phyloP scores from a whole-genome alignment of 2,329 filamentous ascomycete species.

The Xylaria sp. region DNA sequence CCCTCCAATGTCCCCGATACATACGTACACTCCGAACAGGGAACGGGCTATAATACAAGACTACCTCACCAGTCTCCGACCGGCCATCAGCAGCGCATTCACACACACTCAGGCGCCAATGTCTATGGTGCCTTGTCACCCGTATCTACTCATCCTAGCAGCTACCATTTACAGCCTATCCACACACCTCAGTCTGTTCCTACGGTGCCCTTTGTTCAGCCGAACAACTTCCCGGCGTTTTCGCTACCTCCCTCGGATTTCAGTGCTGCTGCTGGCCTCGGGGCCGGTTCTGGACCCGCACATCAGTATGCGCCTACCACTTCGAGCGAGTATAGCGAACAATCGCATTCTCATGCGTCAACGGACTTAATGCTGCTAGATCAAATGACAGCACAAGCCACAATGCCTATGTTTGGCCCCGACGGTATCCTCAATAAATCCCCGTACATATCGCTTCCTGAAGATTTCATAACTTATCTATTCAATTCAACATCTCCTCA shows the following conservation, averaged over 20 bases:
- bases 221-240: conserved; percentile 72
- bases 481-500: conserved; percentile 76
- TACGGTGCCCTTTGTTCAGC: conserved; percentile 62
- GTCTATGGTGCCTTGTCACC: conserved; percentile 66
- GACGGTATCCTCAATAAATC: conserved; percentile 84
- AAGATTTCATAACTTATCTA: conserved; percentile 87
- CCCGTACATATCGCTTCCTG: conserved; percentile 83
- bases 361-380: conserved; percentile 70
- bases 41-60: conserved; percentile 50
- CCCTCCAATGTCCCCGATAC: conserved; percentile 55
- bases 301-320: conserved; percentile 54
- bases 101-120: conserved; percentile 59
- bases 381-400: conserved; percentile 71
- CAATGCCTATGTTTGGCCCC: conserved; percentile 87
- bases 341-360: conserved; percentile 55
- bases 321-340: conserved; percentile 60
- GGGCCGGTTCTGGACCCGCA: conserved; percentile 51
- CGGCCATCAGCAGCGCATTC: conserved; percentile 58
- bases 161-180: conserved; percentile 60
- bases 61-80: conserved; percentile 56
- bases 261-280: conserved; percentile 53
- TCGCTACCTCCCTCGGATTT: conserved; percentile 72
- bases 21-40: conserved; percentile 57
- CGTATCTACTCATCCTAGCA: conserved; percentile 59
- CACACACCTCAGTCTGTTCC: conserved; percentile 59